These are phyloP conservation scores for Dictyostelium firmibasis DNA, from an alignment of 78 protist species.

Conservation along the genomic window DNA sequence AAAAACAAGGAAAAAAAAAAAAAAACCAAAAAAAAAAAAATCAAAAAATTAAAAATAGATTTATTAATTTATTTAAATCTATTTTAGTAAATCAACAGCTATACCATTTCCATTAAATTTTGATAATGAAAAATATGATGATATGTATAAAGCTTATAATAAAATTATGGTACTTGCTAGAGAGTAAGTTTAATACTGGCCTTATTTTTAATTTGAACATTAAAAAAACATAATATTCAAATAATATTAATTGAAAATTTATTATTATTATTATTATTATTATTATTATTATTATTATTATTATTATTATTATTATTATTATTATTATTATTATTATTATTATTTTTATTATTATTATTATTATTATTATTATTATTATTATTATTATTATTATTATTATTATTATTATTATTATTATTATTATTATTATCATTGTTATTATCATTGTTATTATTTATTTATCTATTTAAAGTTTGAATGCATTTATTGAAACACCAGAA, in stretches of 20 bases:
- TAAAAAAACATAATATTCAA: no score
- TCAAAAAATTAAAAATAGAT: background rate
- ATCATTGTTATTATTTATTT: no score
- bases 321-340: background rate
- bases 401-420: background rate
- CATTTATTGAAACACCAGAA: conserved; percentile 82
- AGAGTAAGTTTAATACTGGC: conserved; percentile 12
- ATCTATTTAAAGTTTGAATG: conserved; percentile 61
- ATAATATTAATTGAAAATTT: background rate
- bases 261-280: background rate
- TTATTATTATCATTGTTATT: no score
- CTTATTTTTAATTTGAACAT: no score
- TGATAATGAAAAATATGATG: conserved; percentile 62
- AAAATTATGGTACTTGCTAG: conserved; percentile 77
- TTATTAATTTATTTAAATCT: background rate
- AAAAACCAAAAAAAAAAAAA: background rate
- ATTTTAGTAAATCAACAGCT: conserved; percentile 33
- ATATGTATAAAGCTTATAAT: conserved; percentile 64
- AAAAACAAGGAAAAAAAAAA: background rate
- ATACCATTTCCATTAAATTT: conserved; percentile 74
- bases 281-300: background rate
- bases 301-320: background rate
- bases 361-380: background rate
- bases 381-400: background rate
- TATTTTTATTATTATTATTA: background rate